phyloP scores from a whole-genome alignment of 1,284 basidiomycete genomes.

The Flammula alnicola region DNA sequence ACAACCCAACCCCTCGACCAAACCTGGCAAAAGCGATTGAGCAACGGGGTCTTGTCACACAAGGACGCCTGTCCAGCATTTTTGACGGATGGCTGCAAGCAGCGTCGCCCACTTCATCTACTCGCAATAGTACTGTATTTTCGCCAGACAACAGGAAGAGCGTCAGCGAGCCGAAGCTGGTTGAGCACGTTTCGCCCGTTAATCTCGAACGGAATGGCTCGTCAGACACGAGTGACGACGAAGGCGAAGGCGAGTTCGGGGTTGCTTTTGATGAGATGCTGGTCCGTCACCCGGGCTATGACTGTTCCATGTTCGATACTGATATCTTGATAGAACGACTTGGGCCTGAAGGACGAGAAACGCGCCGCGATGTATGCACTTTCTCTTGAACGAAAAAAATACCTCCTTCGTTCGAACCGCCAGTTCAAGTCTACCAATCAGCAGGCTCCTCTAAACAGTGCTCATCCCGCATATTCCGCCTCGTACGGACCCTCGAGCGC shows the following conservation, averaged over 20 bases:
- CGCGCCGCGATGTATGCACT: slow-evolving; percentile 71
- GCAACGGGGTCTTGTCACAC: slow-evolving; percentile 41
- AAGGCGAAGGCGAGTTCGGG: slow-evolving; percentile 34
- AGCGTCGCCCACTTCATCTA: slow-evolving; percentile 40
- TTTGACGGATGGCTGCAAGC: slow-evolving; percentile 64
- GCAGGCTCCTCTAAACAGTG: slow-evolving; percentile 24
- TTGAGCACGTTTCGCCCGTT: slow-evolving; percentile 39
- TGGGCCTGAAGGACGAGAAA: slow-evolving; percentile 75
- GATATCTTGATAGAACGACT: slow-evolving; percentile 51
- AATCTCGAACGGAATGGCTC: slow-evolving; percentile 13
- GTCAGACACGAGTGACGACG: slow-evolving; percentile 33
- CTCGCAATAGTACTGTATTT: slow-evolving; percentile 35
- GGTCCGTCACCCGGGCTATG: slow-evolving; percentile 48
- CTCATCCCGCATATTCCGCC: slow-evolving; percentile 42
- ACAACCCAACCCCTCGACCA: slow-evolving; percentile 7
- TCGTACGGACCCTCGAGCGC: slow-evolving; percentile 68
- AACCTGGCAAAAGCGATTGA: slow-evolving; percentile 24
- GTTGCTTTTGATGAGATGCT: slow-evolving; percentile 63
- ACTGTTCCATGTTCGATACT: neutral
- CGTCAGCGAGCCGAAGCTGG: slow-evolving; percentile 69
- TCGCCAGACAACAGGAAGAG: slow-evolving; percentile 53
- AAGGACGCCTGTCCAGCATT: slow-evolving; percentile 65
- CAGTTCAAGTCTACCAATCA: slow-evolving; percentile 39
- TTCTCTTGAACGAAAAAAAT: slow-evolving; percentile 68
- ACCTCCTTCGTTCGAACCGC: slow-evolving; percentile 64